Conservation (phyloP, 768 basidiomycete genomes). For the Leucocoprinus leucothites region DNA sequence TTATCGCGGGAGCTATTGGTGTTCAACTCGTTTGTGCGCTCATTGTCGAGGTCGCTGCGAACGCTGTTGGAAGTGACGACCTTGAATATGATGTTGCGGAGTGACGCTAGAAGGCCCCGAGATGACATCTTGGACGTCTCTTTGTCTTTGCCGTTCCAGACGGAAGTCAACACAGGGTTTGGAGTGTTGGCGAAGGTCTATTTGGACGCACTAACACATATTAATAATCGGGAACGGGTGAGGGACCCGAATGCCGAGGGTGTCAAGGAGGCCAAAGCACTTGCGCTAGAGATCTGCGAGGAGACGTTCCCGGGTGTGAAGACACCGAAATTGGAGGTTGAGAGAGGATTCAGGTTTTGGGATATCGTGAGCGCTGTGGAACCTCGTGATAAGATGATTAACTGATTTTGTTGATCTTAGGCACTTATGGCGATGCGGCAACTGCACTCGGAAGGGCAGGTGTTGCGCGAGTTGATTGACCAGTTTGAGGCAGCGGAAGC, state of each 20-base stretch:
- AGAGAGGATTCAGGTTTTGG: constrained; percentile 98
- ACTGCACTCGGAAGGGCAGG: constrained; percentile 78
- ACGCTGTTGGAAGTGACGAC: constrained; percentile 88
- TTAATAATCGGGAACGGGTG: constrained; percentile 77
- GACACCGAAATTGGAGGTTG: constrained; percentile 81
- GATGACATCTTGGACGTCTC: constrained; percentile 93
- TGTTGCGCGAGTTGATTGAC: constrained; percentile 84
- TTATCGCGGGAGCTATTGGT: constrained; percentile 94
- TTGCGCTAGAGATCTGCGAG: constrained; percentile 90
- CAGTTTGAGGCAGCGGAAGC: constrained; percentile 95
- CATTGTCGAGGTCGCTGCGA: constrained; percentile 85
- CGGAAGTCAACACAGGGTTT: constrained; percentile 96
- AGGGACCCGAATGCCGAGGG: constrained; percentile 75
- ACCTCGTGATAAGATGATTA: constrained; percentile 8
- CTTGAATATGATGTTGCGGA: constrained; percentile 89
- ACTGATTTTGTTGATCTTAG: constrained; percentile 23
- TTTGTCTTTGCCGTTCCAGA: constrained; percentile 90
- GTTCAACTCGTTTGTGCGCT: constrained; percentile 97
- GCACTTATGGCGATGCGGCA: constrained; percentile 87
- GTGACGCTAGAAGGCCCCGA: constrained; percentile 80
- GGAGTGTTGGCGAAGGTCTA: constrained; percentile 97
- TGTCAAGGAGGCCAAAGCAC: constrained; percentile 76
- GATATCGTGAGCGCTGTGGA: constrained; percentile 71
- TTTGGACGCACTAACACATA: constrained; percentile 86
- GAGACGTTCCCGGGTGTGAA: constrained; percentile 94